Base-by-base conservation (phyloP, 2,329 filamentous ascomycete species). In the Colletotrichum sp. region DNA sequence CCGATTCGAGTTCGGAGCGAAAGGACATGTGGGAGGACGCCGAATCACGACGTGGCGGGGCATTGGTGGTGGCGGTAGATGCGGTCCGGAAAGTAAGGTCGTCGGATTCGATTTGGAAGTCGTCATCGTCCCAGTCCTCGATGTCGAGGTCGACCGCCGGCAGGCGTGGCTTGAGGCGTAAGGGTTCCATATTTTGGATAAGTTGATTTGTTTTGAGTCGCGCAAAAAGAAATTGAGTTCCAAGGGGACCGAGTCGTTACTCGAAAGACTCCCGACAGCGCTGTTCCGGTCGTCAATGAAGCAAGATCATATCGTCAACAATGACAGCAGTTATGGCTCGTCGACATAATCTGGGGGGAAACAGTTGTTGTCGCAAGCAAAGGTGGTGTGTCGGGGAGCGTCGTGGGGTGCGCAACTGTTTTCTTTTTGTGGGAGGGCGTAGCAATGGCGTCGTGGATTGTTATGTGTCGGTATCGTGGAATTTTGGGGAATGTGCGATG, bases 1-100 rank as follows among this genome's bases (percentile, higher is more conserved):
- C 88, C 1, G 94, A 95, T 69, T 95, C 94, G 63, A 95, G 91
- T 82, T 98, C 96, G 71, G 95, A 98, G 80, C 94, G 94, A 80
- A 95, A 92, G 21, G 96, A 98, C 79, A 93, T 87, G 80, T 95
- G 94, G 75, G 95, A 98, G 2, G 96, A 98, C 72, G 94, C 92
- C 21, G 94, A 96, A 80, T 96, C 94, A 78, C 95, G 92, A 77
- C 92, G 90, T 77, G 92, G 90, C 76, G 86, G 86, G 34, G 86
- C 85, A 39, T 83, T 82, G 73, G 87, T 88, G 74, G 84, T 83
- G 44, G 86, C 82, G 49, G 85, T 86, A 44, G 88, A 86, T 32
- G 89, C 88, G 82, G 88, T 90, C 80, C 89, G 87, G 78, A 93
- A 90, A 70, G 88, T 89, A 79, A 94, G 85, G 85, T 95, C 88